Base-by-base conservation (phyloP, 225 moss, liverwort and hornwort species). In the Neckera pumila region DNA sequence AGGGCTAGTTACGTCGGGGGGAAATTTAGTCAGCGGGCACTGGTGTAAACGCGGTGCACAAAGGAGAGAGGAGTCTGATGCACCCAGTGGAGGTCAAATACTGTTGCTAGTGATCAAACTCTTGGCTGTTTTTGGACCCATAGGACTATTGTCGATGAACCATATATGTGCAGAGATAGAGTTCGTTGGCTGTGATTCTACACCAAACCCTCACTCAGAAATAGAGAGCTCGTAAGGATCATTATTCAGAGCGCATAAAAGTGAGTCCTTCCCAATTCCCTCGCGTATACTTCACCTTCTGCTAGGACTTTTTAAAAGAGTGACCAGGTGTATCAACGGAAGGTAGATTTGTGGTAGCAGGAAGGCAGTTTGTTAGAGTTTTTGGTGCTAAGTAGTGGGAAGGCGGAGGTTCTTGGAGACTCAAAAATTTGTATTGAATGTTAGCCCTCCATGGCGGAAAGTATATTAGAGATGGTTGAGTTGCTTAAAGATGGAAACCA, bases 341-440 rank as follows among this genome's bases (percentile, higher is more conserved):
- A 15, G 19, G 19, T 7, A 75, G 14, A 23, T 77, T 54, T 1
- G 23, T 77, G n/a, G 36, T 77, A 54, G 36, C 15, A 0, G 5
- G 53, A 76, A 19, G 22, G 53, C 53, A 34, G 0, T 33, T 22
- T 34, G 53, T 34, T 22, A 22, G 34, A 21, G 22, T 36, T 36
- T 53, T 53, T 2, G 54, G 36, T 36, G 34, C 15, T 14, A 9
- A 23, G 14, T 10, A 74, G 28, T 2, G 3, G 34, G 33, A 76
- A 33, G 34, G n/a, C 1, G 0, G 10, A 56, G n/a, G n/a, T n/a
- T 56, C 10, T 56, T 2, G 6, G n/a, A 16, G 26, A 56, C 2
- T 56, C 8, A n/a, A 1, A 54, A n/a, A 2, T n/a, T 25, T 1
- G 2, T 1, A 1, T 10, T n/a, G 1, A 54, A 22, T 1, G 14